Conservation (phyloP, 257 asterid species). For the Buddleja alternifolia region DNA sequence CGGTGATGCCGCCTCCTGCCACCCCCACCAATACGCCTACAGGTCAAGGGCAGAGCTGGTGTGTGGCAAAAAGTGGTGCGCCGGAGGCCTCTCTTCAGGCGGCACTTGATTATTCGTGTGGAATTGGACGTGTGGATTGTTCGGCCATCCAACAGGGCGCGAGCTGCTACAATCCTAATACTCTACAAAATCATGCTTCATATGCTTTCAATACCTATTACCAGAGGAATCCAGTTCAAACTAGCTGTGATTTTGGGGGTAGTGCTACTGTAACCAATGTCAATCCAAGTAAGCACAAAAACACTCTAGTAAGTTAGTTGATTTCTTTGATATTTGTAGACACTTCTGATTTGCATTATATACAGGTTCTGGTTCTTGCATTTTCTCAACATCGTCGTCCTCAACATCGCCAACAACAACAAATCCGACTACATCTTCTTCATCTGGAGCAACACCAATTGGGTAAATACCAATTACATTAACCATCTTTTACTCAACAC, state of each 20-base stretch:
- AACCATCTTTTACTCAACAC: neutral
- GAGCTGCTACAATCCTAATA: constrained; percentile 66
- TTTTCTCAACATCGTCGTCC: constrained; percentile 44
- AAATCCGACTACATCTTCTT: constrained; percentile 53
- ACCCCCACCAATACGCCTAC: constrained; percentile 38
- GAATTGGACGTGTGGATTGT: constrained; percentile 83
- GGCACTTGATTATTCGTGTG: constrained; percentile 92
- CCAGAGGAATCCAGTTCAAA: constrained; percentile 62
- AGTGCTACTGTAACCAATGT: constrained; percentile 56
- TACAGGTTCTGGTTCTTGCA: constrained; percentile 75
- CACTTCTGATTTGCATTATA: neutral
- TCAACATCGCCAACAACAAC: constrained; percentile 45
- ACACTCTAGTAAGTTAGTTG: too few species aligned
- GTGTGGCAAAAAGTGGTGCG: constrained; percentile 72
- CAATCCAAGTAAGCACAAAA: constrained; percentile 77
- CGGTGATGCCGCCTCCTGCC: constrained; percentile 43
- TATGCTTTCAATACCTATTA: constrained; percentile 86
- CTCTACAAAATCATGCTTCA: constrained; percentile 79
- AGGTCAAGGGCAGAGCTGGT: constrained; percentile 70
- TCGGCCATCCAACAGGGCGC: constrained; percentile 72
- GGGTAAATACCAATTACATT: constrained; percentile 44
- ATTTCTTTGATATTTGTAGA: neutral
- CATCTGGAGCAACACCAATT: constrained; percentile 50
- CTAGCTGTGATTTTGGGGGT: constrained; percentile 88
- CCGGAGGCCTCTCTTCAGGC: constrained; percentile 53